phyloP scores from a whole-genome alignment of 345 rosid genomes.

The Eucalyptus dawsonii region DNA sequence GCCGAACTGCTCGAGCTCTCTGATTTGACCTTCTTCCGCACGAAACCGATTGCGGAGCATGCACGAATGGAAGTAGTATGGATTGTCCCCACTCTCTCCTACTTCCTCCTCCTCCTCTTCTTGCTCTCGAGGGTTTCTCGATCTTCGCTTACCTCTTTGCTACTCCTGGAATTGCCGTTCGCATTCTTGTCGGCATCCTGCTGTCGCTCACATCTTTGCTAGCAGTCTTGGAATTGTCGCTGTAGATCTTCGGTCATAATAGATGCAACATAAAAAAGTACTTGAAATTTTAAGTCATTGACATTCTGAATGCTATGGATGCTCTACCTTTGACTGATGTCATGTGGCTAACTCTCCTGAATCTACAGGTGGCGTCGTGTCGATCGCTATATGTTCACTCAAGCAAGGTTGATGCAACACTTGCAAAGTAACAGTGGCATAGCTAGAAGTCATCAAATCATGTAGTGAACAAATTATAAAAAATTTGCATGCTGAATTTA shows the following conservation, averaged over 20 bases:
- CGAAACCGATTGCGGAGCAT: neutral
- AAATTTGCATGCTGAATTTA: neutral
- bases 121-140: neutral
- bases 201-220: neutral
- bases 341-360: too few species aligned
- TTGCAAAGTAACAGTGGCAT: too few species aligned
- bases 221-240: neutral
- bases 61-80: conserved; percentile 16
- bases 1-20: conserved; percentile 19
- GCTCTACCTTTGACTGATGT: too few species aligned
- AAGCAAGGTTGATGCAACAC: too few species aligned
- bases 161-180: neutral
- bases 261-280: neutral
- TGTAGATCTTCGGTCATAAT: neutral
- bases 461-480: neutral
- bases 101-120: neutral
- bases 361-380: too few species aligned
- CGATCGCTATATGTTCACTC: too few species aligned
- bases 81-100: neutral
- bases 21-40: conserved; percentile 20
- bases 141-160: neutral
- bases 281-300: neutral
- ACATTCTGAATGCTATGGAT: too few species aligned
- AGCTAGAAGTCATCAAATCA: too few species aligned
- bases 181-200: neutral